Evolutionary conservation across 768 basidiomycete genomes (phyloP), one percentile per base, ranked within the genome.

Genomic region (Tremella mesenterica): DNA sequence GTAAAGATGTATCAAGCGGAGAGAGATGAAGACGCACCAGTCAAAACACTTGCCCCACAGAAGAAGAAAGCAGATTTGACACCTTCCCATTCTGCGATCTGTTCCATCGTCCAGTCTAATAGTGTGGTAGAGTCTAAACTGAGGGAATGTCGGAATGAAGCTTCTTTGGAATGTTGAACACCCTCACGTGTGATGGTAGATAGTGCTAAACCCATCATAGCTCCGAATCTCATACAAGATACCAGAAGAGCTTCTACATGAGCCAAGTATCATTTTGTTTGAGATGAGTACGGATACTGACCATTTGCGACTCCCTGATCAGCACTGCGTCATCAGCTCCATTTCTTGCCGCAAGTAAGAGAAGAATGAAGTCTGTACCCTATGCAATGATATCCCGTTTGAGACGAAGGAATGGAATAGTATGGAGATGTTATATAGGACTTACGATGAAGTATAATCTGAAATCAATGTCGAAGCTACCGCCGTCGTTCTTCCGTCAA

Each of bases 231-330:
- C 18, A 25, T 26, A 20, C 51, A 51, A 9, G 55, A 34, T 14
- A 47, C 20, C 5, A 57, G 25, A 6, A 57, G 47, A 2, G 55
- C 55, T 57, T 23, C 4, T 5, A 14, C 38, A 5, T 14, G 14
- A 41, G 38, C 38, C n/a, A 41, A 23, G n/a, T 4, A 14, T 16
- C n/a, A 5, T 4, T 18, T 16, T 4, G 23, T 5, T 5, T 14
- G 38, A 41, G 38, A n/a, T n/a, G n/a, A n/a, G n/a, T n/a, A n/a
- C n/a, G n/a, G n/a, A n/a, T n/a, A n/a, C 54, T 38, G 4, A 57
- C 55, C 50, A 47, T 52, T 52, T 23, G 55, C 55, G 23, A 57
- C 55, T 2, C 27, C 55, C 41, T 57, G 55, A 52, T 57, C 55
- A 13, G 31, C 55, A 14, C 51, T 52, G 38, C 23, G 10, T 1